Percentiles rank a stretch among this genome's conserved stretches.
Conservation (phyloP, 176 grass and related monocot genomes). For the Musa troglodytarum region DNA sequence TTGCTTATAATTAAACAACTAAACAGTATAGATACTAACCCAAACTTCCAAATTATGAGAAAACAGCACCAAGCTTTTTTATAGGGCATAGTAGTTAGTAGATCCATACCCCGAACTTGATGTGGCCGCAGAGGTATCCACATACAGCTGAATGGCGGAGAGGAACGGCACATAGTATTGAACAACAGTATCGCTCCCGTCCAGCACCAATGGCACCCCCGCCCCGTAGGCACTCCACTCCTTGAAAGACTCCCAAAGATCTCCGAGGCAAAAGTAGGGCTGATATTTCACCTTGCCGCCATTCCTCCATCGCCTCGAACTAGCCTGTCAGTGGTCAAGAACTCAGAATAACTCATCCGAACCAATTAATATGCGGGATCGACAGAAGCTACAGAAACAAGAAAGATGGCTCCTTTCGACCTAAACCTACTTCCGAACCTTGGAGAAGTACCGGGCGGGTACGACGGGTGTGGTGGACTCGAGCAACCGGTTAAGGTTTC, state of each 20-base stretch:
- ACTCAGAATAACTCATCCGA: not conserved
- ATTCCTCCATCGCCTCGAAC: slow-evolving; percentile 12
- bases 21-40: not conserved
- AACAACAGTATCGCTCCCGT: slow-evolving; percentile 52
- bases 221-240: slow-evolving; percentile 86
- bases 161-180: slow-evolving; percentile 80
- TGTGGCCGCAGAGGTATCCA: slow-evolving; percentile 24
- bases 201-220: slow-evolving; percentile 55
- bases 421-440: slow-evolving; percentile 25
- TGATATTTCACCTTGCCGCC: not conserved
- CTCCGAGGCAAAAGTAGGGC: slow-evolving; percentile 48
- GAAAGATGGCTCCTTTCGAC: not conserved
- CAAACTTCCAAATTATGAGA: not conserved
- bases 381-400: not conserved
- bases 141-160: slow-evolving; percentile 68
- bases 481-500: slow-evolving; percentile 62
- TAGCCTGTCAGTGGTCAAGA: slow-evolving; percentile 19
- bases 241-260: slow-evolving; percentile 76
- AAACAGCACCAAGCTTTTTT: too few relatives aligned
- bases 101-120: slow-evolving; percentile 22
- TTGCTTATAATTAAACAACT: not conserved
- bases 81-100: too few relatives aligned
- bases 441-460: slow-evolving; percentile 31
- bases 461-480: slow-evolving; percentile 46
- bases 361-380: too few relatives aligned